Percentiles rank a stretch among this genome's conserved stretches.
These are phyloP conservation scores for Neovahlkampfia damariscottae DNA, from an alignment of 78 protist species.

Conservation along the genomic window DNA sequence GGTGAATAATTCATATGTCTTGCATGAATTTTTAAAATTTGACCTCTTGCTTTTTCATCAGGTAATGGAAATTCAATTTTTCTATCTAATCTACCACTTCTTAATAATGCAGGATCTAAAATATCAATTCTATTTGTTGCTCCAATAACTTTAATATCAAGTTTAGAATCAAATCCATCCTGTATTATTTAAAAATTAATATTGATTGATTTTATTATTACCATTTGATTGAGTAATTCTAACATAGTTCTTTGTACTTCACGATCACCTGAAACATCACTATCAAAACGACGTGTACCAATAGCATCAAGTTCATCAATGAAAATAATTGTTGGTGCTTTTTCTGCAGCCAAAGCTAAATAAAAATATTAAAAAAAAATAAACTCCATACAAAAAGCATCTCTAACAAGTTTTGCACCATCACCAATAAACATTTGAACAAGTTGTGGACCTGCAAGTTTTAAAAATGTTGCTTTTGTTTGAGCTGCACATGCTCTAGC, in stretches of 20 bases:
- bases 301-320: slow-evolving; percentile 99
- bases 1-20: slow-evolving; percentile 72
- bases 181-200: no score
- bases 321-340: slow-evolving; percentile 94
- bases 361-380: no score
- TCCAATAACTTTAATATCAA: slow-evolving; percentile 93
- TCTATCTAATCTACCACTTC: slow-evolving; percentile 91
- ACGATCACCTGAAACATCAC: slow-evolving; percentile 90
- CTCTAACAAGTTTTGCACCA: slow-evolving; percentile 98
- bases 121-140: slow-evolving; percentile 99
- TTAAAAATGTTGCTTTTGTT: slow-evolving; percentile 88
- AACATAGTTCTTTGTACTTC: slow-evolving; percentile 99
- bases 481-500: slow-evolving; percentile 98
- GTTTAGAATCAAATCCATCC: slow-evolving; percentile 92
- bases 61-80: slow-evolving; percentile 98
- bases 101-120: slow-evolving; percentile 97
- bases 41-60: slow-evolving; percentile 88
- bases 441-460: slow-evolving; percentile 97
- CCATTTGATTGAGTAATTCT: slow-evolving; percentile 96
- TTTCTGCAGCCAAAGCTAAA: slow-evolving; percentile 97
- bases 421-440: slow-evolving; percentile 99
- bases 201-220: no score
- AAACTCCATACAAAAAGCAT: no score
- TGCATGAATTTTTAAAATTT: slow-evolving; percentile 92
- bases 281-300: slow-evolving; percentile 93